Evolutionary conservation across 2,329 filamentous ascomycete species (phyloP), one percentile per base, ranked within the genome.

Genomic region (Aspergillus intermedius): DNA sequence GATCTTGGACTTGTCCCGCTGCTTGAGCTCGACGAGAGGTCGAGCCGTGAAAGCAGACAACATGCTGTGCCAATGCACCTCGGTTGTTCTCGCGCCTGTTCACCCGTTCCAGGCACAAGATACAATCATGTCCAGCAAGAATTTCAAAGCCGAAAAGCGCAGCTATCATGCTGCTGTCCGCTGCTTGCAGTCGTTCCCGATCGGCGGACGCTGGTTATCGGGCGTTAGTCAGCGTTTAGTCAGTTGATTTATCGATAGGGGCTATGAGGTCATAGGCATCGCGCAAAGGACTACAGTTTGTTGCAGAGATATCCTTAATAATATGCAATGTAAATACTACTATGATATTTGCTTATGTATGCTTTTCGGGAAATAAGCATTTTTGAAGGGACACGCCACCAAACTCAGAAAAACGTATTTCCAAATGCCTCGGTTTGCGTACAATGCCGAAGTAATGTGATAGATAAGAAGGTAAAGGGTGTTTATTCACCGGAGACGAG

Each of bases 31-130:
- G 78, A 97, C 87, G 69, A 98, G 91, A 56, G 91, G 88, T 65
- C 88, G 87, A 75, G 93, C 91, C 60, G 87, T 95, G 74, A 98
- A 98, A 67, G 93, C 93, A 73, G 91, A 94, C 73, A 98, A 86
- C 93, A 96, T 96, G 55, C 57, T 53, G 57, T 50, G 54, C 58
- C 59, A 25, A 30, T 48, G 46, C 44, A 40, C 43, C 44, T 34
- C 37, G 19, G 17, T 35, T 40, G 28, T 52, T 47, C 37, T 51
- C 52, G 50, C 47, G 46, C 47, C 54, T 53, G 50, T 54, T 58
- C 53, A 51, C 48, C 49, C 22, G 13, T 15, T 50, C 44, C 37
- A 34, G 30, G 28, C 30, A 44, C 44, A 45, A 40, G 46, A 44
- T 46, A 46, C n/a, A 50, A 48, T 56, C 54, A 56, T 59, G 42